Evolutionary conservation across 2,329 filamentous ascomycete genomes (phyloP).

Genomic region (Aspergillus sp.): DNA sequence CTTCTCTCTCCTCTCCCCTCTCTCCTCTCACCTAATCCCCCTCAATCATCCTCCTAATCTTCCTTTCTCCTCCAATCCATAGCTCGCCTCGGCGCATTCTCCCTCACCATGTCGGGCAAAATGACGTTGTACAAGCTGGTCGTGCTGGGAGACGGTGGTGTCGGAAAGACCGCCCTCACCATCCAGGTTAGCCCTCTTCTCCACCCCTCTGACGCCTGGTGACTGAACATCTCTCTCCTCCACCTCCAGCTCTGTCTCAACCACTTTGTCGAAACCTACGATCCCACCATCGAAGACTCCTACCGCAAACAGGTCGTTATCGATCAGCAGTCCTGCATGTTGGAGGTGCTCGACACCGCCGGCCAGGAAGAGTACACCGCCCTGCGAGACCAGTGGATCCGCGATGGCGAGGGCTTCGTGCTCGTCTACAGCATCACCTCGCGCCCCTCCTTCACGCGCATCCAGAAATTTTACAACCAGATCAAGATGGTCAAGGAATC

Average conservation of each 20-base stretch:
- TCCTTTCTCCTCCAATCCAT: neutral
- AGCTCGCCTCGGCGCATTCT: slow-evolving; percentile 1
- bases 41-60: neutral
- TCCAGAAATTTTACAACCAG: slow-evolving; percentile 93
- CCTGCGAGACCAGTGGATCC: slow-evolving; percentile 95
- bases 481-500: slow-evolving; percentile 98
- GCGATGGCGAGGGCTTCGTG: slow-evolving; percentile 95
- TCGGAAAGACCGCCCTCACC: slow-evolving; percentile 89
- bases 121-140: slow-evolving; percentile 96
- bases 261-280: slow-evolving; percentile 93
- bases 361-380: slow-evolving; percentile 99
- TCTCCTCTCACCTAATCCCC: neutral
- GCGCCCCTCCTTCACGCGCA: slow-evolving; percentile 88
- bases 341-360: slow-evolving; percentile 94
- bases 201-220: neutral
- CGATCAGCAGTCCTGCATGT: slow-evolving; percentile 92
- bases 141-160: slow-evolving; percentile 89
- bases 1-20: neutral
- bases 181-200: slow-evolving; percentile 60
- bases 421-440: slow-evolving; percentile 98
- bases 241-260: slow-evolving; percentile 76
- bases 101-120: slow-evolving; percentile 72
- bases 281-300: slow-evolving; percentile 67
- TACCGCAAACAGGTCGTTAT: slow-evolving; percentile 75
- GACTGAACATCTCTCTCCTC: slow-evolving; percentile 7